phyloP scores from a whole-genome alignment of 768 basidiomycete species.

The Hypsizygus marmoreus region DNA sequence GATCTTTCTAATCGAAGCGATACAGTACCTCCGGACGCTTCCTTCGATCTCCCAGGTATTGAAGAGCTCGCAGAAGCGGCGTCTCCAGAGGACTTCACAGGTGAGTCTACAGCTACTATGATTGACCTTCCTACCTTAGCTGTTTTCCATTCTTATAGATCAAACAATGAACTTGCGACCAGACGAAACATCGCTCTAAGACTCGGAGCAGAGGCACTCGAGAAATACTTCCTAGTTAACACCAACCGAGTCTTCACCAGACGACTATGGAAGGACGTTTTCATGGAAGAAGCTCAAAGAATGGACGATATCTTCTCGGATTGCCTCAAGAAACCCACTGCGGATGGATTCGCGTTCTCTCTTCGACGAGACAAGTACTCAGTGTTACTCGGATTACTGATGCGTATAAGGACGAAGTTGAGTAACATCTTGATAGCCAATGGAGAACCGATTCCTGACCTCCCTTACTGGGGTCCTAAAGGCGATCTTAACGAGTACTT shows the following conservation, averaged over 20 bases:
- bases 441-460: neutral
- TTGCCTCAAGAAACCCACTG: neutral
- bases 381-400: neutral
- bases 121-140: too few species aligned
- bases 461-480: neutral
- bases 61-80: neutral
- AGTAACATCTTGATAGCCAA: neutral
- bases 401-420: neutral
- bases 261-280: constrained; percentile 1
- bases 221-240: neutral
- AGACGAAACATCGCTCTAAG: neutral
- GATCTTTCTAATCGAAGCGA: neutral
- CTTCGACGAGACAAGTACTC: neutral
- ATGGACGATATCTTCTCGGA: neutral
- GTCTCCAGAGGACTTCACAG: neutral
- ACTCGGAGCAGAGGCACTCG: neutral
- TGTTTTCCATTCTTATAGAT: neutral
- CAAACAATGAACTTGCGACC: neutral
- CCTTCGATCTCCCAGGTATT: neutral
- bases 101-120: neutral
- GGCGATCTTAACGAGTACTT: neutral
- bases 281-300: neutral
- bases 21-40: neutral
- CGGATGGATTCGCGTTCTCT: neutral
- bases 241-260: neutral